Conservation (phyloP, 139 green algal species). For the Volvox reticuliferus region DNA sequence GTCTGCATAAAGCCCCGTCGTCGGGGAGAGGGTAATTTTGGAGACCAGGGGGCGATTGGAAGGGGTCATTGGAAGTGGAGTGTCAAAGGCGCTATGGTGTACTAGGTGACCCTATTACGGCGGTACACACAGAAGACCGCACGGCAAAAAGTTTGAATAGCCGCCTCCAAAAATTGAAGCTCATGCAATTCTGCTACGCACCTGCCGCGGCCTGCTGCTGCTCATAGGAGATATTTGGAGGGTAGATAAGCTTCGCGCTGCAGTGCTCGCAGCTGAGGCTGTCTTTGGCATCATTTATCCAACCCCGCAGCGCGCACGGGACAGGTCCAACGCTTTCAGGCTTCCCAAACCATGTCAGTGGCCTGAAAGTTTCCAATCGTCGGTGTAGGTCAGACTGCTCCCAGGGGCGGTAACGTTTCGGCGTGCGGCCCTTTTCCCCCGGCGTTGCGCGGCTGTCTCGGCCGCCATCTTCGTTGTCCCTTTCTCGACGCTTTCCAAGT, state of each 20-base stretch:
- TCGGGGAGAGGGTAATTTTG: neutral
- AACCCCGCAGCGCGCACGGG: conserved; percentile 72
- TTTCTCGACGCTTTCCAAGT: conserved; percentile 33
- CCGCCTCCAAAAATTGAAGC: too few species aligned
- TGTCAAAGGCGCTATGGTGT: too few species aligned
- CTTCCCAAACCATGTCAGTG: conserved; percentile 84
- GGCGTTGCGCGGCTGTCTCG: too few species aligned
- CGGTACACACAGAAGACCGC: too few species aligned
- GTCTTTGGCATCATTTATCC: conserved; percentile 72
- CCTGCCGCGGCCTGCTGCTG: conserved; percentile 44
- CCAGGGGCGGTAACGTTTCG: conserved; percentile 62
- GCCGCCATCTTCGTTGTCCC: conserved; percentile 5
- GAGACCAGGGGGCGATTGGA: too few species aligned
- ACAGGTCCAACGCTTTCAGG: conserved; percentile 67
- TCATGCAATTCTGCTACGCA: neutral
- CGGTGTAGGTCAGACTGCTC: conserved; percentile 74
- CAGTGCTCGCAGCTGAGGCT: conserved; percentile 75
- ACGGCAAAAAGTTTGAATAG: too few species aligned
- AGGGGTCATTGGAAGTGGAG: too few species aligned
- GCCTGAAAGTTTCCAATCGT: conserved; percentile 77
- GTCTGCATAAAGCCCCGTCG: neutral
- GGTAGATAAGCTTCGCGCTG: conserved; percentile 68
- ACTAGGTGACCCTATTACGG: too few species aligned
- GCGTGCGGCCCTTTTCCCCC: too few species aligned
- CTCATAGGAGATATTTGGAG: conserved; percentile 50